phyloP scores from a whole-genome alignment of 139 green algal genomes.

The Tetradesmus obliquus region DNA sequence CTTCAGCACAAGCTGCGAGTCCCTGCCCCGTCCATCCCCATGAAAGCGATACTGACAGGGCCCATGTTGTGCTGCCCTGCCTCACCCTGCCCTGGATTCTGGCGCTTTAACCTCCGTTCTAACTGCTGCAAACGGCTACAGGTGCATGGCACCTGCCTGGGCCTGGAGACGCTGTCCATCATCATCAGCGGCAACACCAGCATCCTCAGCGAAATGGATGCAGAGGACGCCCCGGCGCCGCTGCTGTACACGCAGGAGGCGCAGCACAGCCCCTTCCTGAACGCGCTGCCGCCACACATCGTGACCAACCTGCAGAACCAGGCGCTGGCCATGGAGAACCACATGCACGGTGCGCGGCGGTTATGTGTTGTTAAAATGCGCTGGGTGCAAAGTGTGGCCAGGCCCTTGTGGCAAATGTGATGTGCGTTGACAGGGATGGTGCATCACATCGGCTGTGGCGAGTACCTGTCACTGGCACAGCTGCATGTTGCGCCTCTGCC shows the following conservation, averaged over 20 bases:
- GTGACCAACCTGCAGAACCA: constrained; percentile 70
- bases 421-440: neutral
- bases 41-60: no score
- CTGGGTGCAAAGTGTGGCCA: neutral
- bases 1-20: no score
- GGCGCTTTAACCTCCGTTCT: neutral
- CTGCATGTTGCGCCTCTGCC: no score
- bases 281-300: constrained; percentile 69
- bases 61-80: neutral
- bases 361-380: neutral
- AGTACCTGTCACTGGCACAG: neutral
- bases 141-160: constrained; percentile 85
- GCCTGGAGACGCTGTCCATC: constrained; percentile 80
- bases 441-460: neutral
- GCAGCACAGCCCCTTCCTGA: constrained; percentile 59
- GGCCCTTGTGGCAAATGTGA: no score
- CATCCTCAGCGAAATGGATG: constrained; percentile 68
- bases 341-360: constrained; percentile 64
- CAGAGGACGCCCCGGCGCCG: constrained; percentile 74
- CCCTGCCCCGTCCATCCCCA: no score
- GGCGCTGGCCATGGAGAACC: constrained; percentile 88
- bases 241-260: constrained; percentile 74
- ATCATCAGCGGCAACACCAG: constrained; percentile 61
- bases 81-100: neutral
- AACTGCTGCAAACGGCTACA: neutral